Base-by-base conservation (phyloP, 257 asterid genomes). In the Cruciata laevipes region DNA sequence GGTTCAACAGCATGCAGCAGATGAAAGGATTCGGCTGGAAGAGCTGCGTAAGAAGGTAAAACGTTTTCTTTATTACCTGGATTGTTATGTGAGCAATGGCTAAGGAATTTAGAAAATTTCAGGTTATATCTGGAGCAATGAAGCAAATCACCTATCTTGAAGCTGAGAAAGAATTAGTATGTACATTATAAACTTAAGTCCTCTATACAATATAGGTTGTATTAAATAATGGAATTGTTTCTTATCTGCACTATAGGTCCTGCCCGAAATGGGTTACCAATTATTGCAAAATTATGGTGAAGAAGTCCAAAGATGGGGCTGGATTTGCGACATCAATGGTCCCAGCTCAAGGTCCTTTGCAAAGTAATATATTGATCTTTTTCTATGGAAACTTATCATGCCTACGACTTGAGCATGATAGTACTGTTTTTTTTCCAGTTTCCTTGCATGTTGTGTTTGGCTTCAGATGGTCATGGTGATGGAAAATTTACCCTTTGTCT, bases 21-120 rank as follows among this genome's bases (percentile, higher is more conserved):
- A 93, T 84, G 99, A 93, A 80, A 87, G 99, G 79, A 90, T 93
- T 67, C 83, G 93, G 69, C 76, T 93, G 83, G 99, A 93, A 79
- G 99, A 88, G 73, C 75, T 93, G 73, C 94, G 97, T 23, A 80
- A 76, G 71, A 88, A 90, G 97, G 99, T 90, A 74, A 69, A 65
- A 61, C 24, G 38, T 51, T 64, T 67, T 44, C 63, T 38, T 65
- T 69, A 67, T 74, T 73, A 24, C 58, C 57, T 68, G 59, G 63
- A 18, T 17, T 56, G 74, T 62, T 59, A 38, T 71, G 27, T 57
- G 20, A 51, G 61, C 35, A 57, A 59, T 57, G 57, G 66, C 82
- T 78, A 58, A 77, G 69, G 68, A 35, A 49, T 49, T 67, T 68
- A 25, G 47, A 69, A 57, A 61, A 63, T 40, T 57, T 73, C 78